Evolutionary conservation across 805 yeast genomes (phyloP).

Genomic region (Candida sanyiensis): DNA sequence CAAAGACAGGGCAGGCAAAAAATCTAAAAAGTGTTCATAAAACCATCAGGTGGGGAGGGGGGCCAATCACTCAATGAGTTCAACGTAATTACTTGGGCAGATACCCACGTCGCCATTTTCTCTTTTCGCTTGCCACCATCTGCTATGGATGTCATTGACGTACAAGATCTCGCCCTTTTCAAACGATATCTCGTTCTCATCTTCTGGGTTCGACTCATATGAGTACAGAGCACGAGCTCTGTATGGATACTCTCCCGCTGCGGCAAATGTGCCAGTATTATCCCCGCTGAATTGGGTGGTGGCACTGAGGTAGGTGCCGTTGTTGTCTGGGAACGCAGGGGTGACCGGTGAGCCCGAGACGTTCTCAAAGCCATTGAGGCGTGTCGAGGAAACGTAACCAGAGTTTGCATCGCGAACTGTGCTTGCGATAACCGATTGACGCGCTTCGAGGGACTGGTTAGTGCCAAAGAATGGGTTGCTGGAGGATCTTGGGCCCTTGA

Average conservation of each 20-base stretch:
- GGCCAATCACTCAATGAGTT: conserved; percentile 46
- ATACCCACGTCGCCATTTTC: conserved; percentile 91
- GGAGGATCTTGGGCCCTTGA: conserved; percentile 41
- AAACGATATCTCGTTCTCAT: conserved; percentile 87
- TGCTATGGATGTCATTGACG: conserved; percentile 88
- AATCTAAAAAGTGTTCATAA: neutral
- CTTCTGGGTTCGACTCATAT: conserved; percentile 87
- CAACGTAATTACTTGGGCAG: conserved; percentile 92
- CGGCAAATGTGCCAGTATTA: conserved; percentile 14
- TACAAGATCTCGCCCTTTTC: conserved; percentile 86
- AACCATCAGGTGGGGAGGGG: neutral
- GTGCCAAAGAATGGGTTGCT: conserved; percentile 19
- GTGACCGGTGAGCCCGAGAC: conserved; percentile 26
- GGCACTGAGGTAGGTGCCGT: conserved; percentile 19
- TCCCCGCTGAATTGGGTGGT: conserved; percentile 12
- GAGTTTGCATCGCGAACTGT: conserved; percentile 7
- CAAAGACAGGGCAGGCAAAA: neutral
- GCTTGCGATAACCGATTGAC: conserved; percentile 8
- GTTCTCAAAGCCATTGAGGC: conserved; percentile 58
- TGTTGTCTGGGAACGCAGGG: conserved; percentile 11
- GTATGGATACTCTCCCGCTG: conserved; percentile 52
- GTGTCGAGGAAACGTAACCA: conserved; percentile 42
- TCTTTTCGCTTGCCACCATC: conserved; percentile 98
- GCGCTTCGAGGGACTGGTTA: conserved; percentile 6
- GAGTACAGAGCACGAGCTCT: conserved; percentile 82